Base-by-base conservation (phyloP, 306 rosid genomes). In the Rosa rugosa region DNA sequence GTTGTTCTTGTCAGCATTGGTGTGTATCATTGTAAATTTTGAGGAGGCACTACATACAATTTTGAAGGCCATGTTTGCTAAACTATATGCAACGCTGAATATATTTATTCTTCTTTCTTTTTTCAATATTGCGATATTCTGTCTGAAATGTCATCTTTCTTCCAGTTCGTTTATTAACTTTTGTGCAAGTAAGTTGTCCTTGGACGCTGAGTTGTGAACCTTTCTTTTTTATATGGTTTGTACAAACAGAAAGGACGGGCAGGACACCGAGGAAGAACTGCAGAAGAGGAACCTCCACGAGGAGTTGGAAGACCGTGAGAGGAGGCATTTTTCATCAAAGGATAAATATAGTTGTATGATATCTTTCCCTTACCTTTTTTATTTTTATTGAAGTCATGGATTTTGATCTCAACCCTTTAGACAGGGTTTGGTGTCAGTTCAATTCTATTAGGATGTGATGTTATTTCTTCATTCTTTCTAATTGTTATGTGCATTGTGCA, bases 271-370 rank as follows among this genome's bases (percentile, higher is more conserved):
- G 1, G 99, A 95, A 1, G 99, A 95, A 67, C 62, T 95, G 78
- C 89, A 91, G 79, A 90, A 88, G 87, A 92, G 97, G 85, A 90
- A 90, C 89, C 96, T 92, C 16, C 93, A 87, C 9, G 98, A 92
- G 11, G 99, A 95, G 84, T 77, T 95, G 60, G 99, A 92, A 79
- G 99, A 95, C 11, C 92, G 96, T 73, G 99, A 95, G 71, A 79
- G 96, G 77, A 92, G 95, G 71, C 99, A 95, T 84, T 92, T 91
- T 88, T 90, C 96, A 73, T 91, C 99, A 3, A 95, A 92, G 88
- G 89, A 89, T 71, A 92, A 86, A 87, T 88, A 88, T 74, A 86
- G 44, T 77, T 97, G 99, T 95, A 85, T n/a, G 51, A 49, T 50
- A 38, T 59, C 4, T 31, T 42, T 7, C 75, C 22, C 0, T 31